Percentiles rank a stretch among this genome's conserved stretches.
Conservation (phyloP, 768 basidiomycete genomes). For the Leccinum barrowsii region DNA sequence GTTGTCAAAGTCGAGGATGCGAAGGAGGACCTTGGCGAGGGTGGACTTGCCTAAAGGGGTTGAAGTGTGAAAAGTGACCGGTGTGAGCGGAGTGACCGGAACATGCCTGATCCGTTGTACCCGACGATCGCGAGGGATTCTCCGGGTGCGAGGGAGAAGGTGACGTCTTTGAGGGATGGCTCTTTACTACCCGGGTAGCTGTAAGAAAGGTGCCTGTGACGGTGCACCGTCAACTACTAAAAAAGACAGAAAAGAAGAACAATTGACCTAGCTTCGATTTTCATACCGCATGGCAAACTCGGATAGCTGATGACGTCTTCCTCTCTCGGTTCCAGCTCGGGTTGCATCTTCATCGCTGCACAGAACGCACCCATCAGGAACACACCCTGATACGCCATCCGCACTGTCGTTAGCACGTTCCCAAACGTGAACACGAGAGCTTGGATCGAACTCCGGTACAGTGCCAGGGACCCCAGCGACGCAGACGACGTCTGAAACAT, state of each 20-base stretch:
- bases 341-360: constrained; percentile 69
- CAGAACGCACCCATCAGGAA: constrained; percentile 87
- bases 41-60: constrained; percentile 72
- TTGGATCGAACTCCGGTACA: constrained; percentile 77
- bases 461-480: constrained; percentile 75
- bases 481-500: constrained; percentile 69
- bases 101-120: constrained; percentile 75
- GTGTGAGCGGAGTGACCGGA: constrained; percentile 11
- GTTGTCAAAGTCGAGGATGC: constrained; percentile 71
- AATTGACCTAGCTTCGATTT: constrained; percentile 57
- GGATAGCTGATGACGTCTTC: constrained; percentile 50
- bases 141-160: constrained; percentile 66
- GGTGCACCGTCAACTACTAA: constrained; percentile 4
- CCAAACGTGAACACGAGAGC: constrained; percentile 64
- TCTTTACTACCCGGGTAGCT: constrained; percentile 74
- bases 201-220: constrained; percentile 57
- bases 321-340: constrained; percentile 59
- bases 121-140: constrained; percentile 85
- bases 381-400: constrained; percentile 79
- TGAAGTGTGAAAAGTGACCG: constrained; percentile 8
- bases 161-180: constrained; percentile 67
- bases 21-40: constrained; percentile 74
- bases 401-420: constrained; percentile 57
- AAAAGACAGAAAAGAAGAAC: not conserved
- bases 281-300: constrained; percentile 53